Base-by-base conservation (phyloP, 306 rosid genomes). In the Lithocarpus polystachyus region DNA sequence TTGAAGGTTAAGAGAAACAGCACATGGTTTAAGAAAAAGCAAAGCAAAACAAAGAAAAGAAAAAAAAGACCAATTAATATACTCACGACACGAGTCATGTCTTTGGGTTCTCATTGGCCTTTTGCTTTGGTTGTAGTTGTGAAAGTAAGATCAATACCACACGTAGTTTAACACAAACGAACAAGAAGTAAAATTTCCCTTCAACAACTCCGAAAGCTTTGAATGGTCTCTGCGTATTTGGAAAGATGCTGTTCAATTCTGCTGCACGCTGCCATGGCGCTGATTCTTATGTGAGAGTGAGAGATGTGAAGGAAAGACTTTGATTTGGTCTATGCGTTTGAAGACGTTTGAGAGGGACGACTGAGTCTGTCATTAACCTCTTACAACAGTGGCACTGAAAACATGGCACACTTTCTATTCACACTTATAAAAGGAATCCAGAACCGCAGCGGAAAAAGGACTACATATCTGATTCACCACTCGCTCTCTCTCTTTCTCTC, bases 361-460 rank as follows among this genome's bases (percentile, higher is more conserved):
- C 74, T 89, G 97, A 81, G 74, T 40, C 84, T 84, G 90, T 86
- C 90, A 90, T 90, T 86, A 85, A 84, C 88, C 77, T 78, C 83
- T 79, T 75, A n/a, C 85, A 81, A 80, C 87, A 55, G 75, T 88
- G 98, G 96, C 97, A 90, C 98, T 92, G 98, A 94, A 94, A 92
- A 81, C 92, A 92, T 91, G 98, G 56, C 56, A 56, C 77, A 56
- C 77, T 84, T 84, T 87, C 79, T 40, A 80, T 81, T 87, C 78
- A 77, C 87, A 91, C 88, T 91, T 85, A 89, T 86, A 77, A 75
- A 48, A 48, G 53, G 68, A 75, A 68, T 76, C 82, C 89, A 80
- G 84, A 82, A 51, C 54, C n/a, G 75, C 79, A 75, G 56, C 62
- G 75, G 65, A 72, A 81, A 81, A 68, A 82, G 52, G 74, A 81